A percentile compares a stretch with the other conserved stretches of the same genome.
These are phyloP conservation scores for Oxyria digyna DNA, from an alignment of 148 eudicot genomes.

Conservation along the genomic window DNA sequence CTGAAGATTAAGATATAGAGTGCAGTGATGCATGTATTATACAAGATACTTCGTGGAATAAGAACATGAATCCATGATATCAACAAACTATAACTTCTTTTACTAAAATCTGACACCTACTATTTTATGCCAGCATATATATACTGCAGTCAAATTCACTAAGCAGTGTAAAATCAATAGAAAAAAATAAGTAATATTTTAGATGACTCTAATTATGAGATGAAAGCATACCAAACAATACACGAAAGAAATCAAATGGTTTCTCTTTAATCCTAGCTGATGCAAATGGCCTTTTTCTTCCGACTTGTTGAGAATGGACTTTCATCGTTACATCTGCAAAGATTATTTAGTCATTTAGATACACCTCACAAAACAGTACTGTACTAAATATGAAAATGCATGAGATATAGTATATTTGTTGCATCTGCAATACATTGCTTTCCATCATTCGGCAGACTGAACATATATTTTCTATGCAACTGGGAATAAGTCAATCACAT, in stretches of 20 bases:
- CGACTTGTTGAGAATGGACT: conserved; percentile 21
- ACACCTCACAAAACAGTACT: neutral
- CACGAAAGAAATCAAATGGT: conserved; percentile 67
- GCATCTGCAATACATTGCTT: neutral
- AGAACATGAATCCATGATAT: neutral
- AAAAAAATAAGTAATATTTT: neutral
- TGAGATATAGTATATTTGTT: neutral
- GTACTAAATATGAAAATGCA: neutral
- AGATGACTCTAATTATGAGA: neutral
- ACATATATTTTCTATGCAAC: neutral
- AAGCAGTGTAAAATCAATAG: neutral
- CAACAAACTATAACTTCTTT: neutral
- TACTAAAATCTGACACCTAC: neutral
- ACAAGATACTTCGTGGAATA: neutral
- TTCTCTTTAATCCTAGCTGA: conserved; percentile 63
- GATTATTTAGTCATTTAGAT: neutral
- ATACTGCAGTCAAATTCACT: neutral
- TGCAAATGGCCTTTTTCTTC: conserved; percentile 42
- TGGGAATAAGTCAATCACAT: neutral
- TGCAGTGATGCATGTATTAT: neutral
- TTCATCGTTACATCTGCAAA: conserved; percentile 45
- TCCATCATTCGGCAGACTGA: neutral
- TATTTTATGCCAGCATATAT: neutral
- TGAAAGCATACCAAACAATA: conserved; percentile 47
- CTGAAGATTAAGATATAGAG: neutral